Base-by-base conservation (phyloP, 1,139 yeast species). In the Hemisphaericaspora subhashii region DNA sequence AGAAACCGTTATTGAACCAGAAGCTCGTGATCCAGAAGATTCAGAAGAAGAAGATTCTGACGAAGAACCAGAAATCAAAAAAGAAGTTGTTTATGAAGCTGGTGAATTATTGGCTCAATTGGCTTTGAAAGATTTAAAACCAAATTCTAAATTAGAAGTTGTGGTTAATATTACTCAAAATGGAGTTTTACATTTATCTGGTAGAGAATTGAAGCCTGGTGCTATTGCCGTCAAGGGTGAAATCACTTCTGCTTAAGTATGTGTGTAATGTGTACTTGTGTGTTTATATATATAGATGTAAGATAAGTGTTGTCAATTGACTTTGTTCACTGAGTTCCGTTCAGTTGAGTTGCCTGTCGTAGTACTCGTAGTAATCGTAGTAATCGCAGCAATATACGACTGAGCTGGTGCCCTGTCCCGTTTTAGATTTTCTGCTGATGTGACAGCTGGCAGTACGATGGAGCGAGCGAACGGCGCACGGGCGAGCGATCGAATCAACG, bases 91-190 rank as follows among this genome's bases (percentile, higher is more conserved):
- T 34, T 82, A 81, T 70, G 79, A 78, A 58, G 80, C 92, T 47
- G 89, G 89, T 49, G 74, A 79, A 44, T 77, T 81, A 57, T 75
- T 94, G 52, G 95, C 90, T 47, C 87, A 86, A 59, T 72, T 90
- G 51, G 83, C 84, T 41, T 72, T 90, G 49, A 80, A 82, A 62
- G 88, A 81, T 54, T 83, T 83, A 56, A 74, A 79, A 54, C 81
- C 84, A 43, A 83, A 85, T 55, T 62, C 77, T 49, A 71, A 74
- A 55, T 77, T 90, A 51, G 96, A 92, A 68, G 81, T 90, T 41
- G 77, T 80, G 52, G 78, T 90, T 53, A 89, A 86, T 72, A 82
- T 92, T 55, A 83, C 88, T 55, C 86, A 81, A 60, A 95, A 87
- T 42, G 90, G 95, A 55, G 77, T 79, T 54, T 76, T 92, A 57